Evolutionary conservation across 352 stramenopile species (phyloP).

Genomic region (Pythium sukuiense): DNA sequence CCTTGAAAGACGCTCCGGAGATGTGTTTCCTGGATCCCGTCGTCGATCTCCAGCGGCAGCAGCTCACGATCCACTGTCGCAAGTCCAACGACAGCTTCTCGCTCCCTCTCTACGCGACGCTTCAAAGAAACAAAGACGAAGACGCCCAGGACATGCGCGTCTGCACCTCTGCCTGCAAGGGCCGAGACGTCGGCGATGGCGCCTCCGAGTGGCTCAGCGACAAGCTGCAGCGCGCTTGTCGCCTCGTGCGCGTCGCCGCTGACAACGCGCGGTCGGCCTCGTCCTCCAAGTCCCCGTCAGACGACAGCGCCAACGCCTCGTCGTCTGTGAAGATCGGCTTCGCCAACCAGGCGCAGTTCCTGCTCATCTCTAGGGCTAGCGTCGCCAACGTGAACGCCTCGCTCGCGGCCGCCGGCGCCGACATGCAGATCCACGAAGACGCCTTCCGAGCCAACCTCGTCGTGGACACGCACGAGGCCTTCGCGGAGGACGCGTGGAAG

Average conservation of each 20-base stretch:
- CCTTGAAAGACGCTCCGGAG: conserved; percentile 56
- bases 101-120: conserved; percentile 10
- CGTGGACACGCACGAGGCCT: conserved; percentile 58
- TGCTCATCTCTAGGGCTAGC: conserved; percentile 61
- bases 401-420: conserved; percentile 30
- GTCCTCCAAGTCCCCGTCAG: not conserved
- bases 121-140: conserved; percentile 7
- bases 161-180: conserved; percentile 55
- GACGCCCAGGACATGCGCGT: conserved; percentile 43
- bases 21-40: conserved; percentile 63
- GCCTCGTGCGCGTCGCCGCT: conserved; percentile 64
- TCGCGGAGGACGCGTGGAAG: conserved; percentile 78
- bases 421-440: conserved; percentile 51
- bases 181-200: conserved; percentile 43
- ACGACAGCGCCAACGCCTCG: not conserved
- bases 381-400: conserved; percentile 52
- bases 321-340: conserved; percentile 57
- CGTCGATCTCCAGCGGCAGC: conserved; percentile 59
- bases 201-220: conserved; percentile 69
- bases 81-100: conserved; percentile 10
- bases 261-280: conserved; percentile 34
- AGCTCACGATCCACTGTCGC: conserved; percentile 45
- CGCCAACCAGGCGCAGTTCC: conserved; percentile 70
- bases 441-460: conserved; percentile 77
- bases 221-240: conserved; percentile 58